These are phyloP conservation scores for Linderina pennispora DNA, from an alignment of 192 early-diverging fungal species.

Conservation along the genomic window DNA sequence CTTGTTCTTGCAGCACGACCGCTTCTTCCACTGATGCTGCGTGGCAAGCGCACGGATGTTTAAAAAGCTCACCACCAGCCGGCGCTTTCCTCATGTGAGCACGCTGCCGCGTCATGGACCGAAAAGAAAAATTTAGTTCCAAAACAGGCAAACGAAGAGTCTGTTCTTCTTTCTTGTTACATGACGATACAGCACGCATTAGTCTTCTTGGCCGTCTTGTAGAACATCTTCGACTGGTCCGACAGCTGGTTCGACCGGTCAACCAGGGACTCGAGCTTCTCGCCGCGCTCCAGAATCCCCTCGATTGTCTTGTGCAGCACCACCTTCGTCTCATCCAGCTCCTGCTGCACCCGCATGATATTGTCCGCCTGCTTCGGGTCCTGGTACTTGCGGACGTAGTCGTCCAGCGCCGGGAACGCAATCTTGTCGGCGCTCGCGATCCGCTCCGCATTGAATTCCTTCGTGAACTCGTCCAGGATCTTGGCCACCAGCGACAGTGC, in stretches of 20 bases:
- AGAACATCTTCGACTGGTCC: conserved; percentile 90
- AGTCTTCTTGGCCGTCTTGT: conserved; percentile 91
- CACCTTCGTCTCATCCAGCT: conserved; percentile 95
- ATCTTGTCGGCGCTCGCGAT: conserved; percentile 36
- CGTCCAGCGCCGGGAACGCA: conserved; percentile 64
- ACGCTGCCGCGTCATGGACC: too few relatives aligned
- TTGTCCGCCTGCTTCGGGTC: conserved; percentile 89
- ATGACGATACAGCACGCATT: conserved; percentile 45
- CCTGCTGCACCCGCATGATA: conserved; percentile 89
- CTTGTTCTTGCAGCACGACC: too few relatives aligned
- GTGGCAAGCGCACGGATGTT: too few relatives aligned
- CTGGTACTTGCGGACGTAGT: conserved; percentile 76
- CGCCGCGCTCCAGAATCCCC: conserved; percentile 77
- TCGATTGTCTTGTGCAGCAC: conserved; percentile 96
- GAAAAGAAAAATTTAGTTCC: background rate
- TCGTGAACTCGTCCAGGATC: conserved; percentile 80
- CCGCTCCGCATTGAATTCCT: conserved; percentile 46
- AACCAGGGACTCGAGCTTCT: conserved; percentile 85
- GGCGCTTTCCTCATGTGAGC: too few relatives aligned
- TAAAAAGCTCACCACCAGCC: too few relatives aligned
- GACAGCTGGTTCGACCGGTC: conserved; percentile 78
- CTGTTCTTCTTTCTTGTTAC: conserved; percentile 8
- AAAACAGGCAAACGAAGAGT: background rate
- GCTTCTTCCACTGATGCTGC: too few relatives aligned
- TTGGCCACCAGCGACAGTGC: conserved; percentile 83